Conservation (phyloP, 2,329 filamentous ascomycete genomes). For the Byssochlamys sp. region DNA sequence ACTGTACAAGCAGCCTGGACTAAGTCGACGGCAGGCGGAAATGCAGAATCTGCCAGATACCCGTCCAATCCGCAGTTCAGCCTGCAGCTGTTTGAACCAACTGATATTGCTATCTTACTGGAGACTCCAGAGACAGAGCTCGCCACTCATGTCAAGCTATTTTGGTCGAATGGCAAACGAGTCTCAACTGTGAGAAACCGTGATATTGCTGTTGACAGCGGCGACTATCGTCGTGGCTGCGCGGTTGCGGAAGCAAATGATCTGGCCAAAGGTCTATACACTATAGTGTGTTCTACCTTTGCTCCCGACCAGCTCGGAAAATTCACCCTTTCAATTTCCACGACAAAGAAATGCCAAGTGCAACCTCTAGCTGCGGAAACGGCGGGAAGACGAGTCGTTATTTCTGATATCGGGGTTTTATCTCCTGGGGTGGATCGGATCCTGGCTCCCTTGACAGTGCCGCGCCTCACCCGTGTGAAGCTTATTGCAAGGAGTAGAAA, state of each 20-base stretch:
- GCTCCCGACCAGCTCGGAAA: conserved; percentile 65
- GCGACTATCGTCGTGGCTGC: conserved; percentile 77
- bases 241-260: conserved; percentile 55
- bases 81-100: conserved; percentile 46
- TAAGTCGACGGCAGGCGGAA: conserved; percentile 70
- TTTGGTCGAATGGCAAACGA: conserved; percentile 66
- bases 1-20: conserved; percentile 63
- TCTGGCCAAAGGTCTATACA: conserved; percentile 67
- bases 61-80: conserved; percentile 80
- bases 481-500: conserved; percentile 44
- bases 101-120: conserved; percentile 63
- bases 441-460: conserved; percentile 41
- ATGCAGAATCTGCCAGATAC: conserved; percentile 65
- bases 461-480: conserved; percentile 53
- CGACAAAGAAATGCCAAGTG: conserved; percentile 46
- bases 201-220: conserved; percentile 72
- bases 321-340: conserved; percentile 67
- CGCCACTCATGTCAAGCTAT: conserved; percentile 73
- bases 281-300: conserved; percentile 82
- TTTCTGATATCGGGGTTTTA: conserved; percentile 39
- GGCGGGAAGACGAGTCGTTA: conserved; percentile 60
- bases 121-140: conserved; percentile 58
- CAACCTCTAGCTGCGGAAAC: conserved; percentile 59
- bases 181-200: conserved; percentile 58
- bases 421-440: conserved; percentile 45